phyloP scores from a whole-genome alignment of 768 basidiomycete species.

The Candolleomyces eurysporus region DNA sequence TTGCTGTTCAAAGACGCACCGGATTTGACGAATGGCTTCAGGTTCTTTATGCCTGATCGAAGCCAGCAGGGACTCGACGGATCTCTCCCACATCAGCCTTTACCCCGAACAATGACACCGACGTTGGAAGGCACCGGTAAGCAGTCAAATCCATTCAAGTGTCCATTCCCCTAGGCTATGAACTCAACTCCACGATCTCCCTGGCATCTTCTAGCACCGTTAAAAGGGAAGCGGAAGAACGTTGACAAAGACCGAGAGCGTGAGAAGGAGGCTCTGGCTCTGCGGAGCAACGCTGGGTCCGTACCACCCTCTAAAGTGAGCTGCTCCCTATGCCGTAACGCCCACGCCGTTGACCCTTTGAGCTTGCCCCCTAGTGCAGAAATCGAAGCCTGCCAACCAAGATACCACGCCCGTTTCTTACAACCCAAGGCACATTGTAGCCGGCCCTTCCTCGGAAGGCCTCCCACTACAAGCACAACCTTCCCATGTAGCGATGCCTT shows the following conservation, averaged over 20 bases:
- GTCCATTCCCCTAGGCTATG: not conserved
- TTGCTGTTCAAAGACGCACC: conserved; percentile 72
- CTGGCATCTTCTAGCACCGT: conserved; percentile 42
- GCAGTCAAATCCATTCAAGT: too few relatives aligned
- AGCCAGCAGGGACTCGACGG: conserved; percentile 45
- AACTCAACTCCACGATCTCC: not conserved
- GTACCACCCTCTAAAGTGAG: conserved; percentile 38
- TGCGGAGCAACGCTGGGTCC: conserved; percentile 20
- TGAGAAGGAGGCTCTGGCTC: conserved; percentile 31
- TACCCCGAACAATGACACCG: conserved; percentile 14
- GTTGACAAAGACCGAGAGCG: conserved; percentile 48
- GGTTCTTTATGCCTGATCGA: conserved; percentile 70
- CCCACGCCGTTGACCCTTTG: conserved; percentile 4
- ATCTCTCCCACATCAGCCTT: conserved; percentile 28
- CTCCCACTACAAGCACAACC: conserved; percentile 20
- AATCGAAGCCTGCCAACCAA: conserved; percentile 37
- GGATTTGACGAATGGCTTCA: conserved; percentile 71
- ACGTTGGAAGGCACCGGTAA: not conserved
- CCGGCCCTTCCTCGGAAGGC: conserved; percentile 10
- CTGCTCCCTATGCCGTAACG: conserved; percentile 16
- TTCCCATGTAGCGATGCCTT: conserved; percentile 23
- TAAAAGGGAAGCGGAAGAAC: conserved; percentile 68
- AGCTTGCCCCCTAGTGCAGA: conserved; percentile 19
- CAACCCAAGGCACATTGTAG: conserved; percentile 27
- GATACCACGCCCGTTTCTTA: conserved; percentile 39